These are phyloP conservation scores for Sclerotinia glacialis DNA, from an alignment of 2,329 filamentous ascomycete species.

Conservation along the genomic window DNA sequence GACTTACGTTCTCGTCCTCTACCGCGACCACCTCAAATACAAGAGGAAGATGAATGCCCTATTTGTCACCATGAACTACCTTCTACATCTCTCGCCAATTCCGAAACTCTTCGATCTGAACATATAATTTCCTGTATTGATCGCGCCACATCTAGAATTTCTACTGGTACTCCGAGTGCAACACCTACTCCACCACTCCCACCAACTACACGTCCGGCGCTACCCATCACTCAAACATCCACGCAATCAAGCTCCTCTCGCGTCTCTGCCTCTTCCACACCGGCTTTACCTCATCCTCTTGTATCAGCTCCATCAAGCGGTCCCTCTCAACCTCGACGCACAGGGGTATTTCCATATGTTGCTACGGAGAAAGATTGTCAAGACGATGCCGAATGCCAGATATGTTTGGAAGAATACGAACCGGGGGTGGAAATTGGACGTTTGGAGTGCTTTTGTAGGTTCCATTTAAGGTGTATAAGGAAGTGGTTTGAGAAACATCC, in stretches of 20 bases:
- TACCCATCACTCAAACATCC: conserved; percentile 26
- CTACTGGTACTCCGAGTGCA: conserved; percentile 20
- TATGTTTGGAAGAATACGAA: conserved; percentile 65
- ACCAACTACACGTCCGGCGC: conserved; percentile 15
- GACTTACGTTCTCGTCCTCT: conserved; percentile 24
- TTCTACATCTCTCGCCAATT: conserved; percentile 51
- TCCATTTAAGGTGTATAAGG: conserved; percentile 59
- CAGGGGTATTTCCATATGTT: conserved; percentile 61
- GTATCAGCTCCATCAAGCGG: neutral
- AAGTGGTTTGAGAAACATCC: conserved; percentile 62
- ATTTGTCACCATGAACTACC: conserved; percentile 73
- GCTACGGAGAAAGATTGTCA: conserved; percentile 68
- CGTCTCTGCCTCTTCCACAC: conserved; percentile 22
- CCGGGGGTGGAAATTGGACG: conserved; percentile 62
- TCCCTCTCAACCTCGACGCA: conserved; percentile 44
- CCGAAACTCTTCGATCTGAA: conserved; percentile 53
- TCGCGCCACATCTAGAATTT: conserved; percentile 23
- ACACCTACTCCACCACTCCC: conserved; percentile 24
- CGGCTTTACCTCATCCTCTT: conserved; percentile 36
- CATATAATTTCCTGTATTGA: conserved; percentile 59
- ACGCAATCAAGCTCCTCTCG: conserved; percentile 30
- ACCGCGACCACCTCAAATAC: conserved; percentile 44
- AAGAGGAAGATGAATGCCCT: conserved; percentile 77
- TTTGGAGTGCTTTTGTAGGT: conserved; percentile 64
- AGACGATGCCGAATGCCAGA: conserved; percentile 65